These are phyloP conservation scores for Ustilago lituana DNA, from an alignment of 1,284 basidiomycete species.

Conservation along the genomic window DNA sequence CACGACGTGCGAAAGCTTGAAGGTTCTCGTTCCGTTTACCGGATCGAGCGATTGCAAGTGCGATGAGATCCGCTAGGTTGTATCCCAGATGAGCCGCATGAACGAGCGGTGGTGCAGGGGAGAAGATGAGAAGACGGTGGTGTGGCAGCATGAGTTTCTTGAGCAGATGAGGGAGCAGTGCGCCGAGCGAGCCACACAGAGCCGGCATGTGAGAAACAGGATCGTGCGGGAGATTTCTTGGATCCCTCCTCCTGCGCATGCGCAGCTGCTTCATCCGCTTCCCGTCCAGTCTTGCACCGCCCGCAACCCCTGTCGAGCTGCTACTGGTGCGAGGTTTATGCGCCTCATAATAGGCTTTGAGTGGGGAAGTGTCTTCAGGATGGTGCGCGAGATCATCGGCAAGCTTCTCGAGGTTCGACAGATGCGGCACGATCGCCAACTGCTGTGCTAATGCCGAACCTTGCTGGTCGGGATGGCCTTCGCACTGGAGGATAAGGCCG, in stretches of 20 bases:
- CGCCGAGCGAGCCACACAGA: slow-evolving; percentile 48
- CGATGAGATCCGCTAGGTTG: slow-evolving; percentile 50
- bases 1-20: slow-evolving; percentile 13
- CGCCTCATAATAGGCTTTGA: slow-evolving; percentile 29
- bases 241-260: slow-evolving; percentile 40
- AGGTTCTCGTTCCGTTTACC: slow-evolving; percentile 33
- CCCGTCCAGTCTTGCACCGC: slow-evolving; percentile 7
- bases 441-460: slow-evolving; percentile 38
- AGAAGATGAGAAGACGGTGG: slow-evolving; percentile 55
- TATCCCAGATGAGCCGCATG: slow-evolving; percentile 44
- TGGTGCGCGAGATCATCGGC: slow-evolving; percentile 30
- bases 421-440: slow-evolving; percentile 44
- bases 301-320: too few species aligned
- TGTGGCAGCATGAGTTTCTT: slow-evolving; percentile 49
- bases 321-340: slow-evolving; percentile 11
- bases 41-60: slow-evolving; percentile 18
- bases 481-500: slow-evolving; percentile 35
- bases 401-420: slow-evolving; percentile 36
- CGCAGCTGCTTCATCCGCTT: slow-evolving; percentile 43
- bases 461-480: slow-evolving; percentile 12
- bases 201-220: slow-evolving; percentile 54
- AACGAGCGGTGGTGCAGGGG: slow-evolving; percentile 38
- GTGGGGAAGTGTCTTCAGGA: slow-evolving; percentile 14
- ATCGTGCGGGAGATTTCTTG: slow-evolving; percentile 33
- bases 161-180: slow-evolving; percentile 53